Evolutionary conservation across 2,329 filamentous ascomycete species (phyloP).

Genomic region (Apiospora sp.): DNA sequence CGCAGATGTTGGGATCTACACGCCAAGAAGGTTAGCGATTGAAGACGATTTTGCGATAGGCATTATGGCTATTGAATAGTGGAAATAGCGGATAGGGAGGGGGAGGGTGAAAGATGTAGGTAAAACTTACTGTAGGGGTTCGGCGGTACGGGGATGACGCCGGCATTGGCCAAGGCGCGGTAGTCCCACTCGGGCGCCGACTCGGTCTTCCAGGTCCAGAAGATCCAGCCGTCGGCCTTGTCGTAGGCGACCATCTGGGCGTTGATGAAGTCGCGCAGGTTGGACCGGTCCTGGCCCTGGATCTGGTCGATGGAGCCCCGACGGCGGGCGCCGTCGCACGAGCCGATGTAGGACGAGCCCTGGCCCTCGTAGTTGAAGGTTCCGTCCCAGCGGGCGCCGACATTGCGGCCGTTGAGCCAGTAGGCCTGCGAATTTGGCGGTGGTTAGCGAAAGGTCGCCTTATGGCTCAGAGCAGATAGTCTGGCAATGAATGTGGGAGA

Average conservation of each 20-base stretch:
- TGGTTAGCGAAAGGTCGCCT: no score
- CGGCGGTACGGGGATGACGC: slow-evolving; percentile 30
- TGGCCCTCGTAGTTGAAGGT: slow-evolving; percentile 53
- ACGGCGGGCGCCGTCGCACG: slow-evolving; percentile 53
- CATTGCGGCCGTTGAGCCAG: slow-evolving; percentile 73
- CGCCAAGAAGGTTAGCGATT: not conserved
- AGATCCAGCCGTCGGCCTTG: slow-evolving; percentile 80
- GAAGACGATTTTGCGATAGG: not conserved
- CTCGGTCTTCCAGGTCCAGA: slow-evolving; percentile 84
- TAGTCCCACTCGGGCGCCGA: slow-evolving; percentile 78
- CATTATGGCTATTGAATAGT: not conserved
- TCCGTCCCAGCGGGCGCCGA: slow-evolving; percentile 76
- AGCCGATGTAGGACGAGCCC: slow-evolving; percentile 60
- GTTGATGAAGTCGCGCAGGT: slow-evolving; percentile 74
- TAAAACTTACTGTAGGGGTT: slow-evolving; percentile 25
- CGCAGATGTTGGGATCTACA: slow-evolving; percentile 22
- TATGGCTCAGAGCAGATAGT: no score
- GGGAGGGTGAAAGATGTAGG: not conserved
- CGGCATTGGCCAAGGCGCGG: slow-evolving; percentile 47
- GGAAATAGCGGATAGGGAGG: no score
- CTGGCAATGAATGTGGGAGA: no score
- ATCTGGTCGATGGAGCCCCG: slow-evolving; percentile 33
- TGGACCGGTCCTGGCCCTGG: slow-evolving; percentile 68
- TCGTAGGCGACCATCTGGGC: slow-evolving; percentile 81
- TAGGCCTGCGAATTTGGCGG: slow-evolving; percentile 24